Conservation (phyloP, 2,329 filamentous ascomycete genomes). For the Sporothrix euskadiensis region DNA sequence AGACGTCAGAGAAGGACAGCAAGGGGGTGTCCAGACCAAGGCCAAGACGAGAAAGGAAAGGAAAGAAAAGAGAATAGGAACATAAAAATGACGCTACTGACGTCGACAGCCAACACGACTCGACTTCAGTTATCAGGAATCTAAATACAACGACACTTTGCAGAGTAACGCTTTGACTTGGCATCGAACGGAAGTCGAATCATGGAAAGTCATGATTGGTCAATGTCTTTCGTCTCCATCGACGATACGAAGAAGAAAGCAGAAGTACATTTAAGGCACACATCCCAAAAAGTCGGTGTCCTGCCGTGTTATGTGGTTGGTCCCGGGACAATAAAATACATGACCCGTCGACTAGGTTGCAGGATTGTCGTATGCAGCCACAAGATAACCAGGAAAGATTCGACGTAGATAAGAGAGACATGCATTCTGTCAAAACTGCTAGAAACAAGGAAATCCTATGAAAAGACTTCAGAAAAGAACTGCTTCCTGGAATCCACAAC, state of each 20-base stretch:
- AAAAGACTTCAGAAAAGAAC: neutral
- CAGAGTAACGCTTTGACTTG: neutral
- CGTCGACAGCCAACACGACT: slow-evolving; percentile 6
- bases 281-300: neutral
- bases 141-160: neutral
- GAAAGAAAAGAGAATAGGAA: neutral
- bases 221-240: neutral
- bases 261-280: neutral
- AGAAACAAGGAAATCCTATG: neutral
- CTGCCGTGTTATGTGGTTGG: slow-evolving; percentile 19
- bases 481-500: neutral
- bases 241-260: neutral
- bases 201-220: neutral
- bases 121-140: neutral
- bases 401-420: no score
- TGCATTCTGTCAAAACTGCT: neutral
- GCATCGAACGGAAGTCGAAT: neutral
- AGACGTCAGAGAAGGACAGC: neutral
- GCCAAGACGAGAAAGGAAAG: neutral
- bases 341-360: neutral
- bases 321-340: neutral
- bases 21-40: neutral
- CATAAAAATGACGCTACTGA: neutral
- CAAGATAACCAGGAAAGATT: neutral
- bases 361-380: neutral